phyloP scores from a whole-genome alignment of 192 early-diverging fungal genomes.

The Haplosporangium gracile region DNA sequence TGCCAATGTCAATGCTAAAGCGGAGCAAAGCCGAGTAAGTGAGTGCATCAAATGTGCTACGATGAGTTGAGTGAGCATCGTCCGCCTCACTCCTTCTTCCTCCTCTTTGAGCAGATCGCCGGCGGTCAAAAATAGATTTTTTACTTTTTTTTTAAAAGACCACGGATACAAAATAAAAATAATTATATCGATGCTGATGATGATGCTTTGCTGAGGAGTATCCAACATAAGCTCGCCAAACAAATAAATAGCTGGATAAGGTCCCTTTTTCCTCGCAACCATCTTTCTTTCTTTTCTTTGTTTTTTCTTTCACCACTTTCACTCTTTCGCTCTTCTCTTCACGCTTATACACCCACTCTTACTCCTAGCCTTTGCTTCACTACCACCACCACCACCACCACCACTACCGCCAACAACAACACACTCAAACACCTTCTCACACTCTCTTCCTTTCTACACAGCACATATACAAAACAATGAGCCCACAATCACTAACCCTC shows the following conservation, averaged over 20 bases:
- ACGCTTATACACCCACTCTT: background rate
- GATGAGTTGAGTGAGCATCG: background rate
- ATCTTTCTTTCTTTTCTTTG: slow-evolving; percentile 4
- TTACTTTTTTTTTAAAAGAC: background rate
- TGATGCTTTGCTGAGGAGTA: background rate
- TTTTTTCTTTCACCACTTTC: slow-evolving; percentile 1
- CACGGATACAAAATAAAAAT: slow-evolving; percentile 3
- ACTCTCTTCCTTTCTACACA: background rate
- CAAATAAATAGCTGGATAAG: background rate
- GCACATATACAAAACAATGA: slow-evolving; percentile 15
- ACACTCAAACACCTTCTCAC: background rate
- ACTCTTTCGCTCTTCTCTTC: slow-evolving; percentile 1
- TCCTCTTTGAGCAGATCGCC: background rate
- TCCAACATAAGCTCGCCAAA: background rate
- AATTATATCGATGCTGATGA: background rate
- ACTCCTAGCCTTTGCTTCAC: background rate
- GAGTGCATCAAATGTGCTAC: no score
- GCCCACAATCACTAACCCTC: slow-evolving; percentile 19
- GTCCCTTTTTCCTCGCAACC: background rate
- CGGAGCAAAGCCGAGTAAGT: background rate
- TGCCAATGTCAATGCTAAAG: background rate
- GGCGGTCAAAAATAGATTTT: slow-evolving; percentile 5
- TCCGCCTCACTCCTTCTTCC: background rate
- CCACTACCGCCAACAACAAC: background rate
- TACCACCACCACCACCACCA: no score